Evolutionary conservation across 2,329 filamentous ascomycete species (phyloP), one percentile per base, ranked within the genome.

Genomic region (Cytospora mali): DNA sequence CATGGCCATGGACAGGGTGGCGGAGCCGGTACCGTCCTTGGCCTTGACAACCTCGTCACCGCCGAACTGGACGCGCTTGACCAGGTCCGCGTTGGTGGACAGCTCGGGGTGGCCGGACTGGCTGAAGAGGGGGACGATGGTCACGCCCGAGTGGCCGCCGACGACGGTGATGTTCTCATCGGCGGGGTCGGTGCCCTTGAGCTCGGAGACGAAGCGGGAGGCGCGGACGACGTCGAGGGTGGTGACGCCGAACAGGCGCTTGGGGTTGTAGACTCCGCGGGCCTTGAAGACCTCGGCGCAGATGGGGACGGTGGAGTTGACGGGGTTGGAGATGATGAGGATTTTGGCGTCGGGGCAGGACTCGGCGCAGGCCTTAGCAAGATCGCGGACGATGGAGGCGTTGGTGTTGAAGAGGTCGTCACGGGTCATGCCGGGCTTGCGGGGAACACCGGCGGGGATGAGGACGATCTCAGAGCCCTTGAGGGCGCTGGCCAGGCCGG

Each of bases 381-480:
- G 88, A 81, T 98, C 95, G 76, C 94, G 93, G 78, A 99, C 95
- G 79, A 99, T 99, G 77, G 92, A 96, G 80, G 95, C 95, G 81
- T 99, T 99, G 86, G 94, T 99, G 89, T 98, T 98, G 93, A 99
- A 99, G 69, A 99, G 90, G 79, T 99, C 94, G 81, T 99, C 95
- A 85, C 95, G 93, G 82, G 91, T 96, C 95, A 99, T 99, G 82
- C 95, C 95, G 78, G 95, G 95, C 88, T 97, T 97, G 83, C 95
- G 93, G 76, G 95, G 95, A 70, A 99, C 94, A 85, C 95, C 95
- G 75, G 95, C 95, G 75, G 95, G 95, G 79, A 99, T 98, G 76
- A 99, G 88, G 75, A 99, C 92, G 72, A 99, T 88, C 81, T 98
- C 93, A 74, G 93, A 84, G 76, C 86, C 93, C 82, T 91, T 90